A percentile compares a stretch with the other conserved stretches of the same genome.
Conservation (phyloP, 768 basidiomycete genomes). For the Baorangia bicolor region DNA sequence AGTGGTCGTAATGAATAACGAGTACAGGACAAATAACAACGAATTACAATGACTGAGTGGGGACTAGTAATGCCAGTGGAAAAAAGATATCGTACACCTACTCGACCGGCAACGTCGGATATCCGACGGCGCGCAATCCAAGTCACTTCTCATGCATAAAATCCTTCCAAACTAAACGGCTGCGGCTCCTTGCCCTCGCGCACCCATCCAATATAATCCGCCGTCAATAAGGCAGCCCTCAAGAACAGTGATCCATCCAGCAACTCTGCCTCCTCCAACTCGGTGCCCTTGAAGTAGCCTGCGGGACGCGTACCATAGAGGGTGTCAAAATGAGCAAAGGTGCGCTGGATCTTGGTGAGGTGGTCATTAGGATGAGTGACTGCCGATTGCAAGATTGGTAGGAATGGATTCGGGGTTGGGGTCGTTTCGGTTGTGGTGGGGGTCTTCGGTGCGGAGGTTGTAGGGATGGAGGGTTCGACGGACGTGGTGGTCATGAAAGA, state of each 20-base stretch:
- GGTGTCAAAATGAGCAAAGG: slow-evolving; percentile 34
- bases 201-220: slow-evolving; percentile 39
- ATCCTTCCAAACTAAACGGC: slow-evolving; percentile 30
- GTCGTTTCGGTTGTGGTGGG: slow-evolving; percentile 14
- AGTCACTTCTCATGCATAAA: slow-evolving; percentile 11
- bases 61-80: not conserved
- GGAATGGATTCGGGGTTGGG: slow-evolving; percentile 38
- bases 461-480: slow-evolving; percentile 11
- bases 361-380: slow-evolving; percentile 38
- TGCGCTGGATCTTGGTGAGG: slow-evolving; percentile 32
- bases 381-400: slow-evolving; percentile 38
- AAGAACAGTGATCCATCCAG: slow-evolving; percentile 39
- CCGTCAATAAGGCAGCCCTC: slow-evolving; percentile 30
- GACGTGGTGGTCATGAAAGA: slow-evolving; percentile 31
- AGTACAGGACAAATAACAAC: not conserved
- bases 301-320: slow-evolving; percentile 29
- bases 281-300: slow-evolving; percentile 30
- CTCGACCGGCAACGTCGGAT: too few species aligned
- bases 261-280: slow-evolving; percentile 30
- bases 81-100: not conserved
- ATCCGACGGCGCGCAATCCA: too few species aligned
- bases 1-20: not conserved
- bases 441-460: not conserved
- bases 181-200: slow-evolving; percentile 34
- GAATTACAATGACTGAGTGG: not conserved